Evolutionary conservation across 164 flowering plant species (phyloP).

Genomic region (Kingdonia uniflora): DNA sequence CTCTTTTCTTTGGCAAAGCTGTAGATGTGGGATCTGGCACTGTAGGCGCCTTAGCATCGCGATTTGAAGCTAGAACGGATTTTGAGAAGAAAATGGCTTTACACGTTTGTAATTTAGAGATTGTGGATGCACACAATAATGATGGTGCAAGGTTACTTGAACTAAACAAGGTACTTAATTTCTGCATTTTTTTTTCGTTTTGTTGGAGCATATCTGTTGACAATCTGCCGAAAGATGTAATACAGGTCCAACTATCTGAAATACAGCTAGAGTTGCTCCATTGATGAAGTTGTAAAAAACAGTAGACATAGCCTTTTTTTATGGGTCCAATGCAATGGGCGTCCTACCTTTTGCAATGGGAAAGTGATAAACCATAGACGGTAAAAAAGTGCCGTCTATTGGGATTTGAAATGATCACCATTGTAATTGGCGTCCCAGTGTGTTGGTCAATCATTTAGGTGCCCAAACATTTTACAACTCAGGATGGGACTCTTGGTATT

Average conservation of each 20-base stretch:
- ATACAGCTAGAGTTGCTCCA: not conserved
- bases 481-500: too few species aligned
- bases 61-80: constrained; percentile 71
- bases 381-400: too few species aligned
- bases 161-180: constrained; percentile 55
- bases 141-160: constrained; percentile 91
- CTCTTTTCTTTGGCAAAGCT: constrained; percentile 53
- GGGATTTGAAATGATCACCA: too few species aligned
- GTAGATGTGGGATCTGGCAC: constrained; percentile 50
- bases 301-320: not conserved
- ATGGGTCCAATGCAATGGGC: too few species aligned
- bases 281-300: not conserved
- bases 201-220: not conserved
- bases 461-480: too few species aligned
- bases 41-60: constrained; percentile 83
- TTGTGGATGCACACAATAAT: constrained; percentile 60
- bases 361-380: too few species aligned
- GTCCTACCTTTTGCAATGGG: too few species aligned
- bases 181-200: not conserved
- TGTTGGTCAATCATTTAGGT: too few species aligned
- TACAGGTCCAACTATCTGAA: not conserved
- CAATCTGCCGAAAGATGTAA: too few species aligned
- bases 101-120: constrained; percentile 36
- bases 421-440: too few species aligned
- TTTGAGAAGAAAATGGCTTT: constrained; percentile 80